Conservation (phyloP, 2,329 filamentous ascomycete genomes). For the Chrysoporthe austroafricana region DNA sequence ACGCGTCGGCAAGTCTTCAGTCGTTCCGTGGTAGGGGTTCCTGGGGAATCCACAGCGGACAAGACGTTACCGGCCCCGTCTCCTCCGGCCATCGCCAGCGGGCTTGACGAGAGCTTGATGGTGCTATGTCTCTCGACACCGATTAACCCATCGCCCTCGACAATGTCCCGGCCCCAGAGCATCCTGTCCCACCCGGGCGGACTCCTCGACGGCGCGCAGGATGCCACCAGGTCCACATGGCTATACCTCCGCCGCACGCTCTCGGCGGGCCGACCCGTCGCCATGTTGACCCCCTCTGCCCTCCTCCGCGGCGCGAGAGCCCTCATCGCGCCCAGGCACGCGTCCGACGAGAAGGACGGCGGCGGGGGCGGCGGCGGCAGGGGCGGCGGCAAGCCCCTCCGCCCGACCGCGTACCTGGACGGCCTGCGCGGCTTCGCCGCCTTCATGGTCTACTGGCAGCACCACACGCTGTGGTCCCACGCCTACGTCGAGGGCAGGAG, state of each 20-base stretch:
- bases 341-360: conserved; percentile 17
- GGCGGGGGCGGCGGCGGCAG: neutral
- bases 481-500: neutral
- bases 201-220: conserved; percentile 14
- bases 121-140: neutral
- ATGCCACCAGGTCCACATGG: conserved; percentile 8
- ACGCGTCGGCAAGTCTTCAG: neutral
- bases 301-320: neutral
- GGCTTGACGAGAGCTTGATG: too few species aligned
- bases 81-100: too few species aligned
- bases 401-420: conserved; percentile 19
- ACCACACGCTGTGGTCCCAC: conserved; percentile 17
- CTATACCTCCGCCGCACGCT: neutral
- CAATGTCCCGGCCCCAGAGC: conserved; percentile 17
- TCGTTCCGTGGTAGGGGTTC: too few species aligned
- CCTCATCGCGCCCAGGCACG: conserved; percentile 13
- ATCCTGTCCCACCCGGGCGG: conserved; percentile 21
- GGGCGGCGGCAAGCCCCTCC: conserved; percentile 18
- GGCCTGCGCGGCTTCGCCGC: conserved; percentile 20
- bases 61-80: too few species aligned
- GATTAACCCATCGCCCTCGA: conserved; percentile 15
- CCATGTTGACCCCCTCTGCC: conserved; percentile 11
- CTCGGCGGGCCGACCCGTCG: conserved; percentile 16
- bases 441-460: conserved; percentile 20
- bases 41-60: too few species aligned